Evolutionary conservation across 2,329 filamentous ascomycete species (phyloP).

Genomic region (Colletotrichum cereale): DNA sequence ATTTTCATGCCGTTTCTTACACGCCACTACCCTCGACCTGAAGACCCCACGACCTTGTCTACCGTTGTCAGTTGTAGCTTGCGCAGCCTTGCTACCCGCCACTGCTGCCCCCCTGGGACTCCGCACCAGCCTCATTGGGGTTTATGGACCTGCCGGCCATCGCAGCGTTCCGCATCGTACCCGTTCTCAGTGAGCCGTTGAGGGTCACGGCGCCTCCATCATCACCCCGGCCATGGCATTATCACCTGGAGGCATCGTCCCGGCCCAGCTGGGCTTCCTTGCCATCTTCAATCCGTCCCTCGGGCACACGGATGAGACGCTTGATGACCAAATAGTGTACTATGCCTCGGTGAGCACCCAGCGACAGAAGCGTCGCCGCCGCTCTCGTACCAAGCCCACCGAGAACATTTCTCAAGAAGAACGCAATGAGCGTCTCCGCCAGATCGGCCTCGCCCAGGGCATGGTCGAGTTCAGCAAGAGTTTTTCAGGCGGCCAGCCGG

Average conservation of each 20-base stretch:
- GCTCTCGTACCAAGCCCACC: constrained; percentile 57
- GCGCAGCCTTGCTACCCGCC: not conserved
- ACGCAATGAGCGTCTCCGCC: constrained; percentile 87
- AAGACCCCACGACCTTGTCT: not conserved
- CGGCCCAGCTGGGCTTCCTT: constrained; percentile 89
- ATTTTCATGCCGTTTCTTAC: not conserved
- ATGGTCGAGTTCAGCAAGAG: constrained; percentile 94
- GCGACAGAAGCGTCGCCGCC: constrained; percentile 54
- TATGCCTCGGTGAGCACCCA: constrained; percentile 76
- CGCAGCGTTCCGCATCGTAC: not conserved
- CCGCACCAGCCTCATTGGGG: not conserved
- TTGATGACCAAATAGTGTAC: constrained; percentile 91
- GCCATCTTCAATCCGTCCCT: constrained; percentile 95
- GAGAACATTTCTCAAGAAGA: constrained; percentile 69
- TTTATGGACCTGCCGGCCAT: constrained; percentile 13
- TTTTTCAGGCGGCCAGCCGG: constrained; percentile 81
- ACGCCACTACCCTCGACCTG: not conserved
- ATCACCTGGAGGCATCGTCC: constrained; percentile 60
- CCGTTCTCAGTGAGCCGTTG: constrained; percentile 13
- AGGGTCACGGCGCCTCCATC: not conserved
- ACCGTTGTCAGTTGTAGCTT: not conserved
- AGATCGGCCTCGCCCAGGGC: constrained; percentile 95
- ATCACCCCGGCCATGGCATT: constrained; percentile 32
- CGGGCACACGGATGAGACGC: constrained; percentile 67
- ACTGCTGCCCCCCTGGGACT: not conserved